Evolutionary conservation across 2,329 filamentous ascomycete species (phyloP).

Genomic region (Aspergillus ibericus): DNA sequence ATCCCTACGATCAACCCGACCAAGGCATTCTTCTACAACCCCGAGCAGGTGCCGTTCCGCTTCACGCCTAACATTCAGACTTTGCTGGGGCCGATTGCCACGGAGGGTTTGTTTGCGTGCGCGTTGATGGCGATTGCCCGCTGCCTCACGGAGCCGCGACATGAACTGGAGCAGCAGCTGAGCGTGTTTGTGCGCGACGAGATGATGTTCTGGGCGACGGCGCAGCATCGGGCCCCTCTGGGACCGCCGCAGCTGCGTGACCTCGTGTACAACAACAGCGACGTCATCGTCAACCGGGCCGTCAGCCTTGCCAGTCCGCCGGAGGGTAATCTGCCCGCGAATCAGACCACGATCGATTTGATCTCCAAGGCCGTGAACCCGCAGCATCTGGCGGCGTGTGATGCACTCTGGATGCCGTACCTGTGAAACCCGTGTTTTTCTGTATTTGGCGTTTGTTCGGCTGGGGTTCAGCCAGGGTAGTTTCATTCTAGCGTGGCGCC

Average conservation of each 20-base stretch:
- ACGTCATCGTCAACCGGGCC: conserved; percentile 88
- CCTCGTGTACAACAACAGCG: conserved; percentile 80
- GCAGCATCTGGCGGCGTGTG: conserved; percentile 80
- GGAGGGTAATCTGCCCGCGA: conserved; percentile 78
- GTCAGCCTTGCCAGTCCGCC: conserved; percentile 78
- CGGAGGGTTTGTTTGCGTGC: conserved; percentile 94
- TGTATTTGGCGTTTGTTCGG: conserved; percentile 15
- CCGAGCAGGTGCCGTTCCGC: conserved; percentile 94
- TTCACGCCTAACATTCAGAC: conserved; percentile 95
- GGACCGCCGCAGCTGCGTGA: conserved; percentile 72
- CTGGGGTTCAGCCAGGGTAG: neutral
- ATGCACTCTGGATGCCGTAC: conserved; percentile 97
- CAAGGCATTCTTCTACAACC: conserved; percentile 90
- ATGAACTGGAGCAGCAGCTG: conserved; percentile 90
- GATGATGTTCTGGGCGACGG: conserved; percentile 95
- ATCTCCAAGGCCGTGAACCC: conserved; percentile 93
- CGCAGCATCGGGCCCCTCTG: conserved; percentile 65
- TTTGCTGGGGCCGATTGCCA: conserved; percentile 91
- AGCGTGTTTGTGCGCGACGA: conserved; percentile 95
- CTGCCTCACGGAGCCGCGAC: conserved; percentile 78
- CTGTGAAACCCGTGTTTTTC: conserved; percentile 52
- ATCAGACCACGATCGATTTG: conserved; percentile 94
- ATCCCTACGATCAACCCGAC: conserved; percentile 83
- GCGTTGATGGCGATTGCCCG: conserved; percentile 95
- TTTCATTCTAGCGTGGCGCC: conserved; percentile 28